Evolutionary conservation across 345 rosid genomes (phyloP), one percentile per base, ranked within the genome.

Genomic region (Ricinus communis): DNA sequence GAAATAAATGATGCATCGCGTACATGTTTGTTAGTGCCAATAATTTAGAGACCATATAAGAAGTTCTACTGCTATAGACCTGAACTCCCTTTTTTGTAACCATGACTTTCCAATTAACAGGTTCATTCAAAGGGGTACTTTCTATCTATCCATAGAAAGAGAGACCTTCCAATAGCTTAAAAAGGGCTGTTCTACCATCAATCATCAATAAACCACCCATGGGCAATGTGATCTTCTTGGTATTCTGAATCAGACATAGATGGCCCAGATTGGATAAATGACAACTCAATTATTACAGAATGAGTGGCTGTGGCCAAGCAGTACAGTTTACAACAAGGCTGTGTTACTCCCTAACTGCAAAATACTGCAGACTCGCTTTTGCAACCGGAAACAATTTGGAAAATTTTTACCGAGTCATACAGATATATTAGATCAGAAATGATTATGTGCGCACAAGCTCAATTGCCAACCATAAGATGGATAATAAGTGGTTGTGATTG

Each of bases 1-100:
- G 45, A 79, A 69, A 63, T 59, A 47, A 70, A 50, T 62, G 10
- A 70, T 51, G 46, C 73, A 66, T 85, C 47, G 47, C 74, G 62
- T 85, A 90, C 87, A 82, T 74, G 71, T 75, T 82, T 51, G 76
- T 74, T 59, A 65, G 75, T 30, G 81, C 56, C 70, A 83, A 69
- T 67, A 80, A 76, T 69, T 81, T 82, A 70, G 85, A 61, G 67
- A 74, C 76, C 84, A 71, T 68, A 71, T 71, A 69, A 64, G 81
- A 76, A 60, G 71, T 75, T 78, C 83, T 81, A 74, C 62, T 79
- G 73, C 62, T 62, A 62, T 55, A 27, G 55, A 72, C 84, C 81
- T 77, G 80, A 74, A 69, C 72, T 66, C 70, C 78, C 72, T 50
- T 66, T 51, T 47, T 67, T 71, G 68, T 70, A 71, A 43, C 76